Evolutionary conservation across 2,329 filamentous ascomycete species (phyloP).

Genomic region (Venturia asperata): DNA sequence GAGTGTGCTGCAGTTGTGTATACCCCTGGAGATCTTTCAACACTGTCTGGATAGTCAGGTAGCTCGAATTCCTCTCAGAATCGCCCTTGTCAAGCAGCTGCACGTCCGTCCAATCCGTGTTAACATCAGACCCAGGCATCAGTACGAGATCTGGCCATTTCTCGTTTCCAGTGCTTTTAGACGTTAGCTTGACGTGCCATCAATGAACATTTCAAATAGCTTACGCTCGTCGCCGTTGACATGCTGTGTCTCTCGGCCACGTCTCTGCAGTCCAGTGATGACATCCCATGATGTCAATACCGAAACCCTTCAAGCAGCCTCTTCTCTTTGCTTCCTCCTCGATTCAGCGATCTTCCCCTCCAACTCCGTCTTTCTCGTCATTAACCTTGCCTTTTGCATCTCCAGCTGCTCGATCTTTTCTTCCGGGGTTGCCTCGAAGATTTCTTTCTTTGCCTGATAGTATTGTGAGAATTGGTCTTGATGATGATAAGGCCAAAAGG

Average conservation of each 20-base stretch:
- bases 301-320: background rate
- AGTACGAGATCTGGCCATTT: background rate
- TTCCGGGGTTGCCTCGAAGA: conserved; percentile 44
- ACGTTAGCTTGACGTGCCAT: background rate
- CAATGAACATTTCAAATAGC: background rate
- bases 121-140: background rate
- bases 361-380: conserved; percentile 45
- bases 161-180: background rate
- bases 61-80: background rate
- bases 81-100: background rate
- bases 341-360: conserved; percentile 50
- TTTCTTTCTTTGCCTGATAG: conserved; percentile 31
- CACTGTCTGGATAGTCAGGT: background rate
- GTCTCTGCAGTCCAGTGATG: background rate
- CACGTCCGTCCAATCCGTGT: background rate
- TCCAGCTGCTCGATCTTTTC: conserved; percentile 52
- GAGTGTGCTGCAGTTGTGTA: background rate
- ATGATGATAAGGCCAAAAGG: background rate
- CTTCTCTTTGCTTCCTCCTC: background rate
- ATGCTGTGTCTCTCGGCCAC: background rate
- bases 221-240: background rate
- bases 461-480: background rate
- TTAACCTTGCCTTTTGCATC: conserved; percentile 42
- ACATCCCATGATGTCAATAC: background rate
- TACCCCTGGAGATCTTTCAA: background rate